A percentile compares a stretch with the other conserved stretches of the same genome.
Conservation (phyloP, 106 monocot genomes). For the Ottelia alismoides region DNA sequence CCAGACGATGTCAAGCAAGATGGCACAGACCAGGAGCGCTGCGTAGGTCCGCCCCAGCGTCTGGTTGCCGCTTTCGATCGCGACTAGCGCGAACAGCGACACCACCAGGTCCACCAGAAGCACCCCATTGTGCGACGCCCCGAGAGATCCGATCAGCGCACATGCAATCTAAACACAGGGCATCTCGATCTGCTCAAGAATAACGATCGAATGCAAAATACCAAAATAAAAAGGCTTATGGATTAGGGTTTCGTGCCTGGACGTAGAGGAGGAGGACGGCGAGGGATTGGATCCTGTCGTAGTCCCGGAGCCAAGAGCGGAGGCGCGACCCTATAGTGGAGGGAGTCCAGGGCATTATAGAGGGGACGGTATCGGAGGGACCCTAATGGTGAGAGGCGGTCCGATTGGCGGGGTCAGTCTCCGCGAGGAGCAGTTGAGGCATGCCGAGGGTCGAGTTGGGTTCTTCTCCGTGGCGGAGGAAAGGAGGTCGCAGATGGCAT, state of each 20-base stretch:
- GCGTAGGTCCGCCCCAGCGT: slow-evolving; percentile 55
- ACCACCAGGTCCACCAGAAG: slow-evolving; percentile 47
- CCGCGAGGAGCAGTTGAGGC: too few relatives aligned
- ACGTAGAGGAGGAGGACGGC: slow-evolving; percentile 77
- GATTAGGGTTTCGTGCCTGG: slow-evolving; percentile 27
- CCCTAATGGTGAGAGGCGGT: too few relatives aligned
- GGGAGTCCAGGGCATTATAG: not conserved
- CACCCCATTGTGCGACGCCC: slow-evolving; percentile 56
- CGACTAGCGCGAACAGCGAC: slow-evolving; percentile 54
- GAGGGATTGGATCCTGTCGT: slow-evolving; percentile 50
- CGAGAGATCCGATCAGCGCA: slow-evolving; percentile 53
- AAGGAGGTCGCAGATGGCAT: too few relatives aligned
- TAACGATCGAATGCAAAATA: not conserved
- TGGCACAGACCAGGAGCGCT: slow-evolving; percentile 38
- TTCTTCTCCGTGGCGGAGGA: too few relatives aligned
- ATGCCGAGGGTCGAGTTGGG: too few relatives aligned
- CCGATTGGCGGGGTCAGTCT: too few relatives aligned
- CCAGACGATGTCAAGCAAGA: slow-evolving; percentile 63
- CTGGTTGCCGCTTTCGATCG: slow-evolving; percentile 70
- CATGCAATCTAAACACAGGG: slow-evolving; percentile 43
- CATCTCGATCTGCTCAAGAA: not conserved
- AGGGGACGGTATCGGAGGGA: too few relatives aligned
- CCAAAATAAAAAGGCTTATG: slow-evolving; percentile 1
- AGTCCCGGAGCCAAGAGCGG: slow-evolving; percentile 62
- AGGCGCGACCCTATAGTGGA: not conserved